phyloP scores from a whole-genome alignment of 2,329 filamentous ascomycete genomes.

The Penicillium verrucosum region DNA sequence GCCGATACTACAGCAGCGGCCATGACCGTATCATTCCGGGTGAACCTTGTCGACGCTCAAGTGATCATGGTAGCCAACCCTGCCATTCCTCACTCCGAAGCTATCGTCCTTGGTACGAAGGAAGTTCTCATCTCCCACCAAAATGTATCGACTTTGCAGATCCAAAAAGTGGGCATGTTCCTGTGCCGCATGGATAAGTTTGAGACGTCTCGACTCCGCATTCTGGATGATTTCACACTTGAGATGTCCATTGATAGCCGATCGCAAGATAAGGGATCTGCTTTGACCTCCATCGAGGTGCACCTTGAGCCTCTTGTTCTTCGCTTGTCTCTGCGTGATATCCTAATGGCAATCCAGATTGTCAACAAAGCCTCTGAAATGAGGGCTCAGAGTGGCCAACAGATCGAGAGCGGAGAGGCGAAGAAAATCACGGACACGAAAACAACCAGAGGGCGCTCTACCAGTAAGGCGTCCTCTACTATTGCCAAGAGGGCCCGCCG shows the following conservation, averaged over 20 bases:
- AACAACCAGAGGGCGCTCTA: slow-evolving; percentile 48
- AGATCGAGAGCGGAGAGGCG: slow-evolving; percentile 53
- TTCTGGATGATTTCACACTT: slow-evolving; percentile 94
- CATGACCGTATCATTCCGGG: slow-evolving; percentile 79
- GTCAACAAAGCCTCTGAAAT: slow-evolving; percentile 86
- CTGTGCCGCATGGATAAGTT: slow-evolving; percentile 98
- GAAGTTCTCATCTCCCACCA: slow-evolving; percentile 91
- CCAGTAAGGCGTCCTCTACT: slow-evolving; percentile 41
- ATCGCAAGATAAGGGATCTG: slow-evolving; percentile 56
- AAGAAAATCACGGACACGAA: slow-evolving; percentile 49
- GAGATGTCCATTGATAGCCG: slow-evolving; percentile 81
- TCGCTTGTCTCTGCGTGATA: slow-evolving; percentile 86
- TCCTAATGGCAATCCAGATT: slow-evolving; percentile 89
- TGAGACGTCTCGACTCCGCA: slow-evolving; percentile 81
- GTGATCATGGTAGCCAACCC: slow-evolving; percentile 96
- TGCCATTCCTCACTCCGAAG: slow-evolving; percentile 82
- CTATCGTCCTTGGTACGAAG: slow-evolving; percentile 91
- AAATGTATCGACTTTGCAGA: slow-evolving; percentile 87
- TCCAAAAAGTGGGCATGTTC: slow-evolving; percentile 96
- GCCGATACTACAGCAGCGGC: slow-evolving; percentile 42
- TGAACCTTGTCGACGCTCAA: slow-evolving; percentile 94
- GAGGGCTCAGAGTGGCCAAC: slow-evolving; percentile 53
- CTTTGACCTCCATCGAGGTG: slow-evolving; percentile 73
- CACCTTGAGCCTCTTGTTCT: slow-evolving; percentile 90
- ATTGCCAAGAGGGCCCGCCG: slow-evolving; percentile 44